Evolutionary conservation across 2,329 filamentous ascomycete genomes (phyloP).

Genomic region (Alternaria angustiovoidea): DNA sequence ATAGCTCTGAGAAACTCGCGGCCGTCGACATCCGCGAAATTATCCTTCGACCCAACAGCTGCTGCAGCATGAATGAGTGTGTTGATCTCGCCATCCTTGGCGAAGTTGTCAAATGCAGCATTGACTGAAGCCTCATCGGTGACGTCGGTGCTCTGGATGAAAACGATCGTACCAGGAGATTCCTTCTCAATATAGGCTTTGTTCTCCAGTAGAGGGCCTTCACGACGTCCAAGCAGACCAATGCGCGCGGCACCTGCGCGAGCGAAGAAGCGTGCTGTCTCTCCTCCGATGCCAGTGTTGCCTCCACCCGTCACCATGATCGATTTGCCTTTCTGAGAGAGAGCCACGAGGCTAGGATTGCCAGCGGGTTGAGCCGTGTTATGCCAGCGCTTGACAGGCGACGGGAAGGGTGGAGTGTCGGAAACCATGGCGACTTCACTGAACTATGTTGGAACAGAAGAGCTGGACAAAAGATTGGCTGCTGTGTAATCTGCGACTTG

Average conservation of each 20-base stretch:
- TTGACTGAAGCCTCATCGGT: slow-evolving; percentile 27
- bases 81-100: slow-evolving; percentile 29
- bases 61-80: slow-evolving; percentile 36
- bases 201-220: slow-evolving; percentile 45
- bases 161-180: slow-evolving; percentile 21
- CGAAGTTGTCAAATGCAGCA: slow-evolving; percentile 21
- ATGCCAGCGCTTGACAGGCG: slow-evolving; percentile 29
- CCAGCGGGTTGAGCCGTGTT: slow-evolving; percentile 28
- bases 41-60: slow-evolving; percentile 8
- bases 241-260: slow-evolving; percentile 56
- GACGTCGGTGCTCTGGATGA: slow-evolving; percentile 26
- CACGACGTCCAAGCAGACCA: slow-evolving; percentile 54
- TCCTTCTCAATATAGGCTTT: slow-evolving; percentile 42
- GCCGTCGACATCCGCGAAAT: slow-evolving; percentile 12
- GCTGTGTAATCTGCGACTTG: neutral
- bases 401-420: slow-evolving; percentile 41
- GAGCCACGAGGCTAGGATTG: slow-evolving; percentile 41
- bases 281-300: slow-evolving; percentile 57
- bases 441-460: neutral
- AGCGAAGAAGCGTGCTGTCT: slow-evolving; percentile 55
- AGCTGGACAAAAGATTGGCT: neutral
- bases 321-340: slow-evolving; percentile 37
- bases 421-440: neutral
- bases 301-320: slow-evolving; percentile 50
- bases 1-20: slow-evolving; percentile 22